Percentiles rank a stretch among this genome's conserved stretches.
Conservation (phyloP, 1,284 basidiomycete species). For the Kalmanozyma brasiliensis region DNA sequence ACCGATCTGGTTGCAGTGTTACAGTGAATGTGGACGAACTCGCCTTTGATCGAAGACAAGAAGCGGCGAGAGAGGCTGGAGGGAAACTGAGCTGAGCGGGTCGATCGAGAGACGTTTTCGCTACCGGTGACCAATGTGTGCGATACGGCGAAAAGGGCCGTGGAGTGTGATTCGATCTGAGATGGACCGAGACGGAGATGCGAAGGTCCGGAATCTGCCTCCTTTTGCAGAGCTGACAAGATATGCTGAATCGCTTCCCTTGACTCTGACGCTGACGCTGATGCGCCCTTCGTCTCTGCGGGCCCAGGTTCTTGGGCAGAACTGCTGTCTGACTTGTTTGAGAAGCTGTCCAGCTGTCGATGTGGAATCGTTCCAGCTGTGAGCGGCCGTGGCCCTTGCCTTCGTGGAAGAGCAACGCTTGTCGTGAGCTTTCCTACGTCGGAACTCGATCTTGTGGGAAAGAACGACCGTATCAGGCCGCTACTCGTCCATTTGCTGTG, state of each 20-base stretch:
- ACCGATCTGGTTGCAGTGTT: not conserved
- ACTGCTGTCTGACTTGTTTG: not conserved
- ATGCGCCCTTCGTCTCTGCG: not conserved
- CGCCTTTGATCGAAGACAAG: conserved; percentile 31
- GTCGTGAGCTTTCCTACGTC: conserved; percentile 14
- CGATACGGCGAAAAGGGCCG: conserved; percentile 32
- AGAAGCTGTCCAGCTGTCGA: conserved; percentile 41
- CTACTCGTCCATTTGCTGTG: conserved; percentile 18
- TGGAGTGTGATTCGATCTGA: conserved; percentile 22
- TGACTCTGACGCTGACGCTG: conserved; percentile 5
- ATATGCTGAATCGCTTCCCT: conserved; percentile 11
- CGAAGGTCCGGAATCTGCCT: conserved; percentile 25
- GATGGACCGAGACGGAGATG: conserved; percentile 25
- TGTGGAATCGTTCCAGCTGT: conserved; percentile 32
- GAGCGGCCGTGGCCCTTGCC: conserved; percentile 19
- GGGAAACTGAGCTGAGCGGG: conserved; percentile 32
- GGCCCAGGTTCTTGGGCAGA: not conserved
- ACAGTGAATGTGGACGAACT: conserved; percentile 51
- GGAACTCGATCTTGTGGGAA: not conserved
- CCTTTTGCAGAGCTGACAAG: not conserved
- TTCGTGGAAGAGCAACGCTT: conserved; percentile 8
- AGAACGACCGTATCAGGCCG: conserved; percentile 11
- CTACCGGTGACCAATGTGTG: conserved; percentile 37
- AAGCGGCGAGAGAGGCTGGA: conserved; percentile 23
- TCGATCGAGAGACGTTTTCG: conserved; percentile 28